Base-by-base conservation (phyloP, 2,329 filamentous ascomycete species). In the Paraphoma chrysanthemicola region DNA sequence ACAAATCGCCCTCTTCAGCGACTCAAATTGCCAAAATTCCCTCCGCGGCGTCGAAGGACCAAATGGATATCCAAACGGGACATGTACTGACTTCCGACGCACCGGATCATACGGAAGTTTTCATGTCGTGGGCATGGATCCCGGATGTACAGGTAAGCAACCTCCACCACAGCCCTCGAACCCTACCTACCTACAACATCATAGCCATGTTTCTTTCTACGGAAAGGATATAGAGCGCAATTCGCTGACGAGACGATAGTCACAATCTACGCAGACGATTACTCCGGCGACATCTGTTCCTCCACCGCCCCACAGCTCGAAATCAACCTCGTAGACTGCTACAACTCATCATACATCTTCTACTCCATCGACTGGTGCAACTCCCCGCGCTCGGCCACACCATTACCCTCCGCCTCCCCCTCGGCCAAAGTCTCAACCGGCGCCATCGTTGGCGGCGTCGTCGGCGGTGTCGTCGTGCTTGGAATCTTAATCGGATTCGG, bases 41-140 rank as follows among this genome's bases (percentile, higher is more conserved):
- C 10, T 57, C 12, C 42, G 53, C 28, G 56, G 53, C 10, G 23
- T 65, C 2, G 54, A 59, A n/a, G 57, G 57, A 2, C 58, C 60
- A 1, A 65, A 65, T 29, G 62, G 62, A 12, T 63, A 65, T 33
- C 62, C 62, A 0, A 59, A 63, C 43, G 62, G 62, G 2, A 61
- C 58, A 1, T 63, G 62, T 48, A 64, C 60, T 10, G 59, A 57
- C 36, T 23, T 69, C 28, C 54, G 54, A 31, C 49, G 53, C 12
- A 62, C 52, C 30, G 60, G 57, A 0, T 30, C 48, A 10, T 61
- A 63, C 11, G 60, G 60, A 1, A 66, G 65, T 48, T 70, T 71
- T 43, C 67, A 69, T 39, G 51, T 72, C 4, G 62, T 67, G 1
- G 67, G 62, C 2, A 44, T 70, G 28, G 69, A 71, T 46, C 47